Base-by-base conservation (phyloP, 768 basidiomycete species). In the Kwoniella sp. region DNA sequence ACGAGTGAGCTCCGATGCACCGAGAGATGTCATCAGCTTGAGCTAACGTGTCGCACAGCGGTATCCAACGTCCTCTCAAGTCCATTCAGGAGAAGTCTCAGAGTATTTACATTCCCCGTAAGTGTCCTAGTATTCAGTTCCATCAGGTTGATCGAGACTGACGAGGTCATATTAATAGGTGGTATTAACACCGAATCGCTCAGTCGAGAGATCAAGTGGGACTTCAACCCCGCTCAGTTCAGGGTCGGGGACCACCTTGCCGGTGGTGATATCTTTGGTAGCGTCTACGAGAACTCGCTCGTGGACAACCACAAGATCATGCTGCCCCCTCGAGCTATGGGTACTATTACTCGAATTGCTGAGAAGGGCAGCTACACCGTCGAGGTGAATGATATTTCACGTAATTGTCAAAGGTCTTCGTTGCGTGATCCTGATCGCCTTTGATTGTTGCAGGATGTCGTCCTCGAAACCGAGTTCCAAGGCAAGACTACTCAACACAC, bases 161-260 rank as follows among this genome's bases (percentile, higher is more conserved):
- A 37, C 26, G 0, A 15, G 21, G 8, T 47, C n/a, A n/a, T 10
- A 63, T 44, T 19, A 44, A 44, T 19, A 68, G 90, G 93, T 74
- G 96, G 96, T 60, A 98, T 99, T 81, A 98, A 98, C 82, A 98
- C 96, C 33, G 88, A 94, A 68, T 90, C 94, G 25, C 86, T 99
- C 26, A 91, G 92, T 79, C 88, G 96, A 54, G 84, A 84, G 21
- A 80, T 93, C 66, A 84, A 91, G 79, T 99, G 96, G 96, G 96
- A 99, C 79, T 99, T 98, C 80, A 89, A 86, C 55, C 94, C 93
- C 9, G 82, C 85, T 10, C 83, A 85, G 50, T 90, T 87, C 83
- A 90, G 90, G 82, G 86, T 94, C 65, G 96, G 96, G 60, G 95
- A 98, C 81, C 96, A 99, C 80, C 88, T 98, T 72, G 88, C 92